A percentile compares a stretch with the other conserved stretches of the same genome.
Evolutionary conservation across 2,329 filamentous ascomycete species (phyloP).

Genomic region (Xylaria multiplex): DNA sequence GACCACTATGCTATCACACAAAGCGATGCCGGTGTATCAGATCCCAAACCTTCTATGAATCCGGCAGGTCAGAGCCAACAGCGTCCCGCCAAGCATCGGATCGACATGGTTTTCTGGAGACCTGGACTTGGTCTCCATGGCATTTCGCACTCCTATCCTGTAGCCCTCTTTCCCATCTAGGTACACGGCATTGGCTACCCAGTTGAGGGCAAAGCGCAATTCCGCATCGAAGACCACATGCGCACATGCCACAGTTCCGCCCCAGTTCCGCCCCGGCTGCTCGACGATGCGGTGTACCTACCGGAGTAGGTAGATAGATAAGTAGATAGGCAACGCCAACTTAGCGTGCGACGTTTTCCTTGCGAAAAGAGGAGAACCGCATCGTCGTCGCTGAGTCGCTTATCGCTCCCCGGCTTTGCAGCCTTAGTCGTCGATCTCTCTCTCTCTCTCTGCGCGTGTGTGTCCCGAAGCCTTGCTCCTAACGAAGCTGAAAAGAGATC

Average conservation of each 20-base stretch:
- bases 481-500: constrained; percentile 30
- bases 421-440: constrained; percentile 24
- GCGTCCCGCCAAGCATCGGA: constrained; percentile 18
- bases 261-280: neutral
- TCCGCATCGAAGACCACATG: neutral
- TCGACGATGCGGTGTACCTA: neutral
- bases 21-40: constrained; percentile 17
- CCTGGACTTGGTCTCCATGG: neutral
- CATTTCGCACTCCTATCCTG: too few relatives aligned
- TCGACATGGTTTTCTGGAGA: neutral
- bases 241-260: neutral
- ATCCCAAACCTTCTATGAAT: constrained; percentile 13
- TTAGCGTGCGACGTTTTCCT: too few relatives aligned
- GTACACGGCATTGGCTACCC: neutral
- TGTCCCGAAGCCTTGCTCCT: constrained; percentile 17
- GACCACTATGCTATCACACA: neutral
- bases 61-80: constrained; percentile 24
- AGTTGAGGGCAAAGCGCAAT: neutral
- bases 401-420: constrained; percentile 27
- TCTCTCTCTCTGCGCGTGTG: too few relatives aligned
- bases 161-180: neutral
- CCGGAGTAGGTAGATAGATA: constrained; percentile 3
- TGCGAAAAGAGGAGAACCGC: neutral
- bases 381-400: constrained; percentile 9
- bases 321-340: neutral